phyloP scores from a whole-genome alignment of 768 basidiomycete genomes.

The Rhizopogon vinicolor region DNA sequence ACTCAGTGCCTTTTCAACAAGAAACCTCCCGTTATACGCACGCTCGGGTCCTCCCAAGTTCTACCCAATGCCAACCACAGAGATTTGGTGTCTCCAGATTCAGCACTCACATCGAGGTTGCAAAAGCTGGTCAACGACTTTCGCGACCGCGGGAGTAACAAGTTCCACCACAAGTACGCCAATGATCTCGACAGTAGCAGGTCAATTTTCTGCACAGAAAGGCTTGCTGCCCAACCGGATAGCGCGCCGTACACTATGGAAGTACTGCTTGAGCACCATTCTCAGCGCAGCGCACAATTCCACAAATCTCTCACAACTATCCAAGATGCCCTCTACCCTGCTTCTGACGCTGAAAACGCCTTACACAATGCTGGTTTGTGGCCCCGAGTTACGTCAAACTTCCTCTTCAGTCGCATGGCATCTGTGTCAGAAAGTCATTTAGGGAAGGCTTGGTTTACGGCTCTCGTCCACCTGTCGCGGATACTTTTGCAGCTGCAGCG shows the following conservation, averaged over 20 bases:
- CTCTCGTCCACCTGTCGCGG: slow-evolving; percentile 25
- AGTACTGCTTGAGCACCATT: slow-evolving; percentile 8
- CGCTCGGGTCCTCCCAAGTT: too few species aligned
- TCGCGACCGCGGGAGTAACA: not conserved
- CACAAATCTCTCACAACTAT: not conserved
- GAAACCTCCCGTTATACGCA: not conserved
- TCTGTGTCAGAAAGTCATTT: slow-evolving; percentile 14
- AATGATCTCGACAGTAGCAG: slow-evolving; percentile 7
- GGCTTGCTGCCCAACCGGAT: not conserved
- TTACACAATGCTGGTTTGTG: slow-evolving; percentile 25
- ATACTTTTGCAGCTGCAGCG: slow-evolving; percentile 31
- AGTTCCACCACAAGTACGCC: slow-evolving; percentile 13
- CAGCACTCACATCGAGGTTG: not conserved
- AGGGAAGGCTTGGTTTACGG: slow-evolving; percentile 23
- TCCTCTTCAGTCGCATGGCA: slow-evolving; percentile 28
- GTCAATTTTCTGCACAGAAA: slow-evolving; percentile 7
- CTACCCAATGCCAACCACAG: not conserved
- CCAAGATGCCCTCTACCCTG: slow-evolving; percentile 9
- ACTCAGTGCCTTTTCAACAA: slow-evolving; percentile 4
- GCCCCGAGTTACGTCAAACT: slow-evolving; percentile 31
- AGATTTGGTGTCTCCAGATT: not conserved
- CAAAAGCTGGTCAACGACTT: slow-evolving; percentile 3
- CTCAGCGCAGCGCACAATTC: slow-evolving; percentile 5
- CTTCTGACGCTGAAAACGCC: slow-evolving; percentile 12
- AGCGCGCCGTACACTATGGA: not conserved